Conservation (phyloP, 2,329 filamentous ascomycete genomes). For the Sporothrix inflata region DNA sequence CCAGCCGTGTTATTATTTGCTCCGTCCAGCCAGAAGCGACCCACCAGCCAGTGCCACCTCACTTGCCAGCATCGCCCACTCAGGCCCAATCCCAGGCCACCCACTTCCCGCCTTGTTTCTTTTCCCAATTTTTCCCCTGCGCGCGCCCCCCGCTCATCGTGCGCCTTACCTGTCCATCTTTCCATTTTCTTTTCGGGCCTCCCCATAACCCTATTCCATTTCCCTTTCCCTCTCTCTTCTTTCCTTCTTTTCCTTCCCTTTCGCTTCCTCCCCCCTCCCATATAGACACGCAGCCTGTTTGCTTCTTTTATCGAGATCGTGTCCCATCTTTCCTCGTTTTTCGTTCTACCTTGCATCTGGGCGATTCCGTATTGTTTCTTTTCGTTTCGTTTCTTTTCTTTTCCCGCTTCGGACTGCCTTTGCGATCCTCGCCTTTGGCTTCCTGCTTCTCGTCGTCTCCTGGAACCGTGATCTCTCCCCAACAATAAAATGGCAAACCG, state of each 20-base stretch:
- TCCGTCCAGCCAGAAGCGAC: conserved; percentile 2
- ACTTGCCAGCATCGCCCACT: conserved; percentile 22
- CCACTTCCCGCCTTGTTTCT: conserved; percentile 15
- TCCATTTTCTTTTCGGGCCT: conserved; percentile 34
- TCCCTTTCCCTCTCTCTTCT: conserved; percentile 14
- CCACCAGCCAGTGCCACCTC: conserved; percentile 26
- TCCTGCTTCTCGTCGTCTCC: conserved; percentile 1
- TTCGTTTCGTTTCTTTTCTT: not conserved
- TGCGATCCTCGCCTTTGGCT: not conserved
- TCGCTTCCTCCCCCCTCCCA: not conserved
- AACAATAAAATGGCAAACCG: conserved; percentile 25
- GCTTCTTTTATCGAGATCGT: conserved; percentile 18
- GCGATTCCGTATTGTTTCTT: not conserved
- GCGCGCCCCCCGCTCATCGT: conserved; percentile 10
- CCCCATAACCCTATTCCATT: not conserved
- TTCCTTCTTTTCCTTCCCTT: not conserved
- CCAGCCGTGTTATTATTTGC: conserved; percentile 11
- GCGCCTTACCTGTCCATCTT: conserved; percentile 11
- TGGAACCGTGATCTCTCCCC: not conserved
- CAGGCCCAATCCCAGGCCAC: conserved; percentile 16
- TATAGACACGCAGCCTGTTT: not conserved
- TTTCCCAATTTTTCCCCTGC: not conserved
- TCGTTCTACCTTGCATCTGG: not conserved
- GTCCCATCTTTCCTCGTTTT: not conserved
- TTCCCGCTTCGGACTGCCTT: conserved; percentile 25